These are phyloP conservation scores for Eutypella sp. DNA, from an alignment of 2,329 filamentous ascomycete species.

Conservation along the genomic window DNA sequence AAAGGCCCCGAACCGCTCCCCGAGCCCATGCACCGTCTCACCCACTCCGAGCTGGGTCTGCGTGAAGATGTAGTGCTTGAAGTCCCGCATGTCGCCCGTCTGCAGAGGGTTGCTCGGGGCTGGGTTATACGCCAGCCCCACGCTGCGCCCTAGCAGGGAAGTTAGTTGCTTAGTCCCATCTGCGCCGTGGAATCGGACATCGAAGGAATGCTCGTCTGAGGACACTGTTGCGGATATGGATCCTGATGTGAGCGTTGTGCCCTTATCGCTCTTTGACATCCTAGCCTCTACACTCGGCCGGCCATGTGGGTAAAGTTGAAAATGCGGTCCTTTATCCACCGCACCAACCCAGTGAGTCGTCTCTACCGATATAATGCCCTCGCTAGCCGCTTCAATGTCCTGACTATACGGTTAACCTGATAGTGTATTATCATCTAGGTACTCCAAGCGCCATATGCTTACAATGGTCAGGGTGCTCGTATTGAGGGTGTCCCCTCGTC, in stretches of 20 bases:
- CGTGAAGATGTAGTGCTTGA: slow-evolving; percentile 52
- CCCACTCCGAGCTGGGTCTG: slow-evolving; percentile 51
- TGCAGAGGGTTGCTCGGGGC: slow-evolving; percentile 47
- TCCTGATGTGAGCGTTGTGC: slow-evolving; percentile 47
- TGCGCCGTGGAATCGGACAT: slow-evolving; percentile 49
- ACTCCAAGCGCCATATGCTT: slow-evolving; percentile 19
- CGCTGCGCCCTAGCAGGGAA: slow-evolving; percentile 48
- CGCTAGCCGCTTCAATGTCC: slow-evolving; percentile 52
- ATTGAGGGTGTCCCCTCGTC: slow-evolving; percentile 52
- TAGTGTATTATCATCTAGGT: background rate
- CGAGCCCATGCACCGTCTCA: slow-evolving; percentile 69
- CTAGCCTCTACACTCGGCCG: slow-evolving; percentile 35
- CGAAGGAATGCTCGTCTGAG: slow-evolving; percentile 44
- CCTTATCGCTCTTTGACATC: slow-evolving; percentile 36
- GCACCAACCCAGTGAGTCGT: slow-evolving; percentile 54
- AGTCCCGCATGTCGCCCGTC: slow-evolving; percentile 46
- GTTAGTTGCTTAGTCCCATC: slow-evolving; percentile 48
- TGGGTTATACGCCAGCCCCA: slow-evolving; percentile 53
- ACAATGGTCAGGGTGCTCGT: slow-evolving; percentile 49
- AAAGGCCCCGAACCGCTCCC: slow-evolving; percentile 71
- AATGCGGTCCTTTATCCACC: slow-evolving; percentile 47
- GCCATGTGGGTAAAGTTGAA: slow-evolving; percentile 52
- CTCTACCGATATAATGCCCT: slow-evolving; percentile 56
- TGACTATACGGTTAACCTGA: slow-evolving; percentile 15
- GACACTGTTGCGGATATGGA: slow-evolving; percentile 47